Percentiles rank a stretch among this genome's conserved stretches.
Conservation (phyloP, 805 yeast species). For the Schizosaccharomyces pombe region DNA sequence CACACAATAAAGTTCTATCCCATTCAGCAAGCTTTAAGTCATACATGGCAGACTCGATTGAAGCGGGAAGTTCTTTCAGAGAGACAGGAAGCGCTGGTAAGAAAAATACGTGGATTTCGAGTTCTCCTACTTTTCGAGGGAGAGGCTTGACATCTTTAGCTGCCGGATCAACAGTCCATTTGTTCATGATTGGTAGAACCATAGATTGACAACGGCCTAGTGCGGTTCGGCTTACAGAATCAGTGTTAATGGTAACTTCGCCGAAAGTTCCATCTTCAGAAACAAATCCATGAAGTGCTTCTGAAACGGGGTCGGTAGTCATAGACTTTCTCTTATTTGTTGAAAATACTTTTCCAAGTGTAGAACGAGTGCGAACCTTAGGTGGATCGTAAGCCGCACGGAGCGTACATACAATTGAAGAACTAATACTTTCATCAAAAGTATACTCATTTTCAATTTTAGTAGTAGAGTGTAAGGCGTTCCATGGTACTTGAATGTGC, state of each 20-base stretch:
- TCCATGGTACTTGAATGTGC: background rate
- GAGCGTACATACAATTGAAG: background rate
- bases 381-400: background rate
- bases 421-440: background rate
- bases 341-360: background rate
- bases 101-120: background rate
- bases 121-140: background rate
- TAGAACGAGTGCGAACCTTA: background rate
- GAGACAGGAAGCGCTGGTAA: conserved; percentile 1
- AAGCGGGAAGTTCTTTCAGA: background rate
- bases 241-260: background rate
- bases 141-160: background rate
- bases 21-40: conserved; percentile 8
- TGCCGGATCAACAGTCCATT: background rate
- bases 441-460: background rate
- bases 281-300: background rate
- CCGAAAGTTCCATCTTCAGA: background rate
- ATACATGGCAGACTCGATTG: background rate
- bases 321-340: background rate
- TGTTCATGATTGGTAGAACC: background rate
- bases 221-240: background rate
- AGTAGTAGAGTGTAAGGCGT: background rate
- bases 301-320: background rate
- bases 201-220: background rate
- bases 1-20: conserved; percentile 8